Evolutionary conservation across 176 grass and related monocot species (phyloP), one percentile per base, ranked within the genome.

Genomic region (Triticum aestivum): DNA sequence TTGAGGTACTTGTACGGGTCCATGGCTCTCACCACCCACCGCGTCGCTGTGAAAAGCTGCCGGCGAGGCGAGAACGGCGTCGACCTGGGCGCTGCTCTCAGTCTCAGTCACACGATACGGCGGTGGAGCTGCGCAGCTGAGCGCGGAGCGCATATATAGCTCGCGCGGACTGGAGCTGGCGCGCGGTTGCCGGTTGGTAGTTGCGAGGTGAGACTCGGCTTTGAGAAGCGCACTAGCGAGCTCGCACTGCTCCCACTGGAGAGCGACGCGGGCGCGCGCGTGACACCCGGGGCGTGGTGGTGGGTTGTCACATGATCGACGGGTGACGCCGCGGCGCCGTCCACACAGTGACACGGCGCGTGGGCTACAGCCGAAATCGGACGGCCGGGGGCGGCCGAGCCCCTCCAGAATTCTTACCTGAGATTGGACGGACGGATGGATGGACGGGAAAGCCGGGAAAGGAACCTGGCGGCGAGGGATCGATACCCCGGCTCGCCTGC

Each of bases 1-100:
- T 89, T 86, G 59, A 98, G 89, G 20, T 88, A 80, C 86, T 98
- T 91, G 85, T 92, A 95, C 21, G 96, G 96, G 82, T 98, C 96
- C 93, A 98, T 95, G 9, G 61, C 69, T 0, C 9, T 18, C 1
- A 0, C 11, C 49, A 5, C 49, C 5, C 15, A 54, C 51, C 51
- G 51, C 6, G 15, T 54, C 1, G 15, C 51, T 17, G 51, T 54
- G 0, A 20, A 4, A 0, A 20, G 10, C 32, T n/a, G 24, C 69
- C 61, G 75, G 45, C n/a, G 2, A 72, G 8, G 49, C 61, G n/a
- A n/a, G n/a, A 0, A 24, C 18, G 56, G 56, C 56, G 61, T 63
- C 61, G 51, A 54, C 51, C 51, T 9, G 61, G 56, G 56, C 3
- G 56, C 20, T 59, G 56, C 56, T 59, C 35, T 12, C 9, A 26